A percentile compares a stretch with the other conserved stretches of the same genome.
These are phyloP conservation scores for Ceratocystis huliohia DNA, from an alignment of 2,329 filamentous ascomycete genomes.

Conservation along the genomic window DNA sequence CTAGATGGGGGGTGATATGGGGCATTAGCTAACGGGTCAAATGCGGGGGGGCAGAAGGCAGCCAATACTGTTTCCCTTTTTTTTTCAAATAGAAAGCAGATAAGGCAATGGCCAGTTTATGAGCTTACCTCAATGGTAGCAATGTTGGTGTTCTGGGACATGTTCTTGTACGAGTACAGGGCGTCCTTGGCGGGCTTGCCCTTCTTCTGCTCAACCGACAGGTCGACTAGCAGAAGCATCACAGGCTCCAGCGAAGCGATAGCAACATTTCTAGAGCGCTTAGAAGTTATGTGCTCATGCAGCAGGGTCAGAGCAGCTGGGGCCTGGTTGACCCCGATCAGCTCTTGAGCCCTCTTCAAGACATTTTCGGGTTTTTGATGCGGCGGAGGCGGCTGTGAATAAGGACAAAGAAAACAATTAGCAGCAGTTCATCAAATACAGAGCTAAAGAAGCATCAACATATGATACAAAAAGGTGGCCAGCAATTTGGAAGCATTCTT, in stretches of 20 bases:
- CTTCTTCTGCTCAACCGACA: slow-evolving; percentile 94
- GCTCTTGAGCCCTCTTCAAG: slow-evolving; percentile 93
- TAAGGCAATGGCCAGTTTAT: neutral
- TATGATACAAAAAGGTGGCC: too few relatives aligned
- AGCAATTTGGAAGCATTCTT: too few relatives aligned
- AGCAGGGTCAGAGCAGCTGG: slow-evolving; percentile 85
- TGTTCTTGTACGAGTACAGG: slow-evolving; percentile 99
- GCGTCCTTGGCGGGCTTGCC: slow-evolving; percentile 98
- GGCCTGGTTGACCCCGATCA: slow-evolving; percentile 92
- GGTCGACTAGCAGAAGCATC: slow-evolving; percentile 93
- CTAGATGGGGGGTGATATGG: slow-evolving; percentile 30
- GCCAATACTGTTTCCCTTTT: neutral
- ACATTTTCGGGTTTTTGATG: slow-evolving; percentile 99
- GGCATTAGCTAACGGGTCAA: neutral
- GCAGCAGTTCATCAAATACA: neutral
- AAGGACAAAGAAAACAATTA: slow-evolving; percentile 17
- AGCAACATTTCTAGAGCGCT: slow-evolving; percentile 92
- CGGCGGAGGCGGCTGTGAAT: slow-evolving; percentile 70
- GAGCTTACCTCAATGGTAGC: slow-evolving; percentile 69
- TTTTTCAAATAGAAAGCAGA: neutral
- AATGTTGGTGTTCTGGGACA: slow-evolving; percentile 97
- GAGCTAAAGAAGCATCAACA: neutral
- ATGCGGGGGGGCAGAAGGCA: neutral
- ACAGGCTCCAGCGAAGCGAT: slow-evolving; percentile 95
- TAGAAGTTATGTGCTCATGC: slow-evolving; percentile 98